Evolutionary conservation across 1,284 basidiomycete species (phyloP), one percentile per base, ranked within the genome.

Genomic region (Thecaphora thlaspeos): DNA sequence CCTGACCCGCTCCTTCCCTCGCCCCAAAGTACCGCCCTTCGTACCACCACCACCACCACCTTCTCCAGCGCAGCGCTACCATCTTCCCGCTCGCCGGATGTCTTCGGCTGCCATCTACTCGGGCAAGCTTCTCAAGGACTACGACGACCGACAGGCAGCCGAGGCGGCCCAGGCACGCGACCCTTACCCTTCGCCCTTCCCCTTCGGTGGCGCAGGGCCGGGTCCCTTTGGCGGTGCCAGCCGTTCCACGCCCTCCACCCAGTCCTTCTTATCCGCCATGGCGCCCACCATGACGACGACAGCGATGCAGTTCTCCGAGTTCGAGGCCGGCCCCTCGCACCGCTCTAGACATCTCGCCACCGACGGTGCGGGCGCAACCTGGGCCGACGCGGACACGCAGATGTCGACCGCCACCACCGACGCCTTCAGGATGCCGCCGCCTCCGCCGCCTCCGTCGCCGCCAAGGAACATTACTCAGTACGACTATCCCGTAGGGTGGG

Each of bases 401-500:
- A 45, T 47, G 9, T 53, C 55, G 8, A 48, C 21, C 30, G 11
- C 38, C 17, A 24, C 2, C 32, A 37, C 10, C 43, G 17, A 32
- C 11, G 28, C 15, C 44, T 22, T 12, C n/a, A n/a, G n/a, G n/a
- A n/a, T 36, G 26, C 46, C 17, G 22, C 47, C n/a, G 19, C 47
- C 18, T 15, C 18, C 21, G 37, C 22, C 10, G 32, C 5, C 37
- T 24, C 5, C 24, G 24, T 19, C 50, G 17, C 54, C 48, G 17
- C 51, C 60, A 24, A 55, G 52, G 17, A 21, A 52, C 21, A 51
- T 63, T n/a, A 57, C 51, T 1, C 54, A 55, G 21, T 64, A 48
- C 58, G 65, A 68, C 43, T 59, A 64, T 19, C 58, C 65, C 2
- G 65, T 47, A 36, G 65, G 65, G 23, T 61, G 61, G 65, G 65